Evolutionary conservation across 148 eudicot genomes (phyloP), one percentile per base, ranked within the genome.

Genomic region (Rhododendron henanense): DNA sequence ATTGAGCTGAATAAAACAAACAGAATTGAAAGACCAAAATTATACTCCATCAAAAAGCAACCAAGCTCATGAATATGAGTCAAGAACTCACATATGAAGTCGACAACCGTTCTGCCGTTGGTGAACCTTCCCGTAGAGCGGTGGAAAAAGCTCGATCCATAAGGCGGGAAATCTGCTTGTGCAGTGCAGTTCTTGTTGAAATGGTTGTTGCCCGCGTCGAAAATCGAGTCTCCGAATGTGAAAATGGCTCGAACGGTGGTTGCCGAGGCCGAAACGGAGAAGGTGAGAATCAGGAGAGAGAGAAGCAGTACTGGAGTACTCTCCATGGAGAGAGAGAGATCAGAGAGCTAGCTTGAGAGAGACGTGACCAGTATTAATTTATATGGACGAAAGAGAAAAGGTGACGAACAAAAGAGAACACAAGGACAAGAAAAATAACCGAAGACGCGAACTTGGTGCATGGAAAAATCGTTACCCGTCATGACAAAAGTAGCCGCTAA

Each of bases 121-220:
- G 93, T 93, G 86, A 93, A 93, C 21, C 95, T 88, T 55, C 95
- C 95, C 1, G 95, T 93, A 31, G 95, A 92, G 61, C 53, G 89
- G 84, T 86, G 92, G 78, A 93, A 93, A 84, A 87, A 93, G 82
- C 82, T 83, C 1, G 91, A 89, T 2, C 95, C 95, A 13, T 93
- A 92, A 33, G 95, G 95, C 2, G 90, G 91, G 79, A 92, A 93
- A 87, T 93, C 93, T 8, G 95, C 95, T 78, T 90, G 94, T n/a
- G 87, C 91, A 5, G 88, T 81, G 85, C 94, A 92, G 83, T 92
- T 90, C 47, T 73, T 84, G 63, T 84, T 88, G 90, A 81, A 93
- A 67, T 91, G 93, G 86, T 93, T 93, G 84, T 91, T 93, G 13
- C 95, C 95, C 0, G 93, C 93, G 51, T 93, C 95, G 45, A 93